Conservation (phyloP, 2,329 filamentous ascomycete genomes). For the Talaromyces pinophilus region DNA sequence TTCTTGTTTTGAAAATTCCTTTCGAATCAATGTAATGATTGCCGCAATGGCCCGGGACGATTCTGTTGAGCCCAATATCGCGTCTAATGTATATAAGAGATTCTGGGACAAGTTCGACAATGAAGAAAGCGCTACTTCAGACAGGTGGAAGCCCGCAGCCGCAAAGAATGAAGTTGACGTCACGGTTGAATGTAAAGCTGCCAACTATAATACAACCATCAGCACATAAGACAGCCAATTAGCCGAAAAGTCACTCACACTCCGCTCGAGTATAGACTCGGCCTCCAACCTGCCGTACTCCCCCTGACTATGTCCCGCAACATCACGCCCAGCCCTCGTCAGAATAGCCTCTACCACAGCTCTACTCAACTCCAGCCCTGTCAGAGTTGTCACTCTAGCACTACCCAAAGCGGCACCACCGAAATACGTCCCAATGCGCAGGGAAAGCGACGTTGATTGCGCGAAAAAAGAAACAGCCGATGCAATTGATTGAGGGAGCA, state of each 20-base stretch:
- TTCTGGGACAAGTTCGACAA: conserved; percentile 47
- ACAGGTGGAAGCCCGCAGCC: conserved; percentile 49
- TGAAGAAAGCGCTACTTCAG: conserved; percentile 47
- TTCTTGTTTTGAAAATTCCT: conserved; percentile 45
- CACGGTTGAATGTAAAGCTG: conserved; percentile 46
- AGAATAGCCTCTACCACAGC: conserved; percentile 49
- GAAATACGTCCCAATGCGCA: conserved; percentile 48
- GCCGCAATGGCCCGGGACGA: conserved; percentile 52
- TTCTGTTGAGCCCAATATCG: conserved; percentile 51
- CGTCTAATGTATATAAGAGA: conserved; percentile 49
- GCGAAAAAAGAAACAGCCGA: conserved; percentile 48
- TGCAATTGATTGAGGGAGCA: conserved; percentile 48
- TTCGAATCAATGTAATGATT: conserved; percentile 50
- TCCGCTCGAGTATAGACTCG: conserved; percentile 48
- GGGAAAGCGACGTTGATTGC: conserved; percentile 48
- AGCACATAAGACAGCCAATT: conserved; percentile 20
- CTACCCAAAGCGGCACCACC: conserved; percentile 48
- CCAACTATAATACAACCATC: conserved; percentile 36
- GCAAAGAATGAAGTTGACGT: conserved; percentile 52
- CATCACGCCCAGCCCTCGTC: conserved; percentile 47
- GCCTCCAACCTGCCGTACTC: conserved; percentile 45
- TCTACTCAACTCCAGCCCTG: conserved; percentile 47
- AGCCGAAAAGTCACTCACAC: conserved; percentile 37
- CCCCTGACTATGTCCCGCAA: conserved; percentile 51
- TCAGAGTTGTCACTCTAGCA: conserved; percentile 47